Percentiles rank a stretch among this genome's conserved stretches.
Evolutionary conservation across 257 asterid species (phyloP).

Genomic region (Solanum tacnaense): DNA sequence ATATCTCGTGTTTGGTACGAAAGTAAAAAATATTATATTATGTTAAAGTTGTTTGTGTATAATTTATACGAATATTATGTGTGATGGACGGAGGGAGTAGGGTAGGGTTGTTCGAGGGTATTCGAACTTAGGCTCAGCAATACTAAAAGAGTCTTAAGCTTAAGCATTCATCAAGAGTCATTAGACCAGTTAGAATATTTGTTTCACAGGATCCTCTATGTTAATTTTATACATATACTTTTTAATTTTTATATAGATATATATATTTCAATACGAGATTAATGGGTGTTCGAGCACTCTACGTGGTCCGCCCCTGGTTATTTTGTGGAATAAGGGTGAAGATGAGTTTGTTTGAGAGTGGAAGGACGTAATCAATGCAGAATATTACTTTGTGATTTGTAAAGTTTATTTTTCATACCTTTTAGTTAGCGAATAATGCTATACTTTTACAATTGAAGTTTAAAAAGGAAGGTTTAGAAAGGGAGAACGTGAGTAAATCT

Average conservation of each 20-base stretch:
- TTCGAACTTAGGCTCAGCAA: neutral
- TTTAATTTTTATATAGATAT: too few species aligned
- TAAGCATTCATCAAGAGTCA: neutral
- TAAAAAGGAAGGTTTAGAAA: neutral
- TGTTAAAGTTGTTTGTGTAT: neutral
- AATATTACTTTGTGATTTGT: neutral
- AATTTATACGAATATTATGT: neutral
- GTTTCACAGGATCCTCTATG: fast-evolving
- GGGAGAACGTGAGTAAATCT: neutral
- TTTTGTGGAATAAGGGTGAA: neutral
- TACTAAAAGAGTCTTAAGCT: neutral
- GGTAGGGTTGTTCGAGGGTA: neutral
- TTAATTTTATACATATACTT: too few species aligned
- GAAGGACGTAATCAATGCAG: neutral
- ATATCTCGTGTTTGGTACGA: neutral
- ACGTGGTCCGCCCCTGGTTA: neutral
- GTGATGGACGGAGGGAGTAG: neutral
- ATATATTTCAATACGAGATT: neutral
- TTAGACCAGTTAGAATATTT: neutral
- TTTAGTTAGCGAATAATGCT: neutral
- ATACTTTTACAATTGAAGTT: neutral
- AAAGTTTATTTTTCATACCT: neutral
- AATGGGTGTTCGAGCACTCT: neutral
- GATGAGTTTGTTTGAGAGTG: neutral
- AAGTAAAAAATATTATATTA: neutral